A percentile compares a stretch with the other conserved stretches of the same genome.
phyloP scores from a whole-genome alignment of 768 basidiomycete species.

The Lactifluus rugatus region DNA sequence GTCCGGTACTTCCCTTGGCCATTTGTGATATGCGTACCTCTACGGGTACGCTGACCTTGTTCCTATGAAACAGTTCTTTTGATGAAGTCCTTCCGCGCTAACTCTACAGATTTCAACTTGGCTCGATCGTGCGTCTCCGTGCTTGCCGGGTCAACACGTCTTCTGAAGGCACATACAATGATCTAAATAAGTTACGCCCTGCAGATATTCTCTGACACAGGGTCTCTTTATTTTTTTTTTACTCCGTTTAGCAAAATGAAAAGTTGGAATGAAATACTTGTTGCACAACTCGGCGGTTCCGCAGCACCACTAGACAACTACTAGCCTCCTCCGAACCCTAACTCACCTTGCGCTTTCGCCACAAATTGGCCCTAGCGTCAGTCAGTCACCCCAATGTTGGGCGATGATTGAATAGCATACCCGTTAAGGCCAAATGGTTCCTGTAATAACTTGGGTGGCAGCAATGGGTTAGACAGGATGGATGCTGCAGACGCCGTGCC shows the following conservation, averaged over 20 bases:
- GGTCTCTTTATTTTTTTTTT: background rate
- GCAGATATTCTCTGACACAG: background rate
- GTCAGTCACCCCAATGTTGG: background rate
- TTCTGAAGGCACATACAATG: background rate
- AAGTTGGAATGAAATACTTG: background rate
- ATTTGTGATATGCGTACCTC: background rate
- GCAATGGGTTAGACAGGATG: too few species aligned
- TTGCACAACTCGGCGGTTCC: background rate
- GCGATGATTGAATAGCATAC: background rate
- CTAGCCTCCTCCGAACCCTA: too few species aligned
- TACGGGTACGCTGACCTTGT: background rate
- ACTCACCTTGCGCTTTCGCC: background rate
- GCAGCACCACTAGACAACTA: too few species aligned
- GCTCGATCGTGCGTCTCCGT: background rate
- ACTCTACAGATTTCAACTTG: background rate
- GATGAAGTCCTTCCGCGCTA: background rate
- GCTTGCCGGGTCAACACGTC: background rate
- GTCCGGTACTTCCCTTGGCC: too few species aligned
- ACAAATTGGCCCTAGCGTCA: background rate
- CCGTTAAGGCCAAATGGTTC: background rate
- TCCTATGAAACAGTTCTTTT: background rate
- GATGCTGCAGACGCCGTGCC: too few species aligned
- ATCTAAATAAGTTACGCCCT: background rate
- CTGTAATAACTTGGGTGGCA: background rate
- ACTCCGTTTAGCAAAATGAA: conserved; percentile 9